phyloP scores from a whole-genome alignment of 129 eudicot species.

The Pulicaria dysenterica region DNA sequence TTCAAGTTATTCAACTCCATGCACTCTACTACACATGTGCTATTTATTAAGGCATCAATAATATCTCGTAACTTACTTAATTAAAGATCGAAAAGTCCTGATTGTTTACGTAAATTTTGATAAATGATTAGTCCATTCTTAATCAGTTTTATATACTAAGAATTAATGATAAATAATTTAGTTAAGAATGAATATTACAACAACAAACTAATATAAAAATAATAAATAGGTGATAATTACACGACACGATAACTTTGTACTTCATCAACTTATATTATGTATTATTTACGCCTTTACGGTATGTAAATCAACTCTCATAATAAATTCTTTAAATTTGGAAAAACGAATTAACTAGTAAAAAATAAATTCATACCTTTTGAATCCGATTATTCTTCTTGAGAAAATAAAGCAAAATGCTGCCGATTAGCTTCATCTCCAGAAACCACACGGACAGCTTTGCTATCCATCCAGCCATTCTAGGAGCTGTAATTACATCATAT shows the following conservation, averaged over 20 bases:
- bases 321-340: background rate
- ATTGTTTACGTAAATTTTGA: too few relatives aligned
- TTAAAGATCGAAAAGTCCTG: background rate
- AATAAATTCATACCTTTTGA: constrained; percentile 58
- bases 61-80: background rate
- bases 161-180: too few relatives aligned
- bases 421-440: constrained; percentile 73
- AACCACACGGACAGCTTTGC: constrained; percentile 80
- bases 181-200: too few relatives aligned
- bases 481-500: constrained; percentile 48
- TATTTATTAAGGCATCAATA: background rate
- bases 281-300: too few relatives aligned
- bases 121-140: too few relatives aligned
- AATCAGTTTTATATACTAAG: too few relatives aligned
- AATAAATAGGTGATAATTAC: too few relatives aligned
- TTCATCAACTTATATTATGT: too few relatives aligned
- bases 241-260: too few relatives aligned
- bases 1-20: background rate
- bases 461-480: constrained; percentile 91
- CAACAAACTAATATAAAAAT: too few relatives aligned
- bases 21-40: background rate
- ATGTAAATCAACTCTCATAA: background rate
- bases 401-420: constrained; percentile 66
- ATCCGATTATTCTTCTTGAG: constrained; percentile 78
- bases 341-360: background rate